Percentiles rank a stretch among this genome's conserved stretches.
phyloP scores from a whole-genome alignment of 1,284 basidiomycete species.

The Xanthoconium separans region DNA sequence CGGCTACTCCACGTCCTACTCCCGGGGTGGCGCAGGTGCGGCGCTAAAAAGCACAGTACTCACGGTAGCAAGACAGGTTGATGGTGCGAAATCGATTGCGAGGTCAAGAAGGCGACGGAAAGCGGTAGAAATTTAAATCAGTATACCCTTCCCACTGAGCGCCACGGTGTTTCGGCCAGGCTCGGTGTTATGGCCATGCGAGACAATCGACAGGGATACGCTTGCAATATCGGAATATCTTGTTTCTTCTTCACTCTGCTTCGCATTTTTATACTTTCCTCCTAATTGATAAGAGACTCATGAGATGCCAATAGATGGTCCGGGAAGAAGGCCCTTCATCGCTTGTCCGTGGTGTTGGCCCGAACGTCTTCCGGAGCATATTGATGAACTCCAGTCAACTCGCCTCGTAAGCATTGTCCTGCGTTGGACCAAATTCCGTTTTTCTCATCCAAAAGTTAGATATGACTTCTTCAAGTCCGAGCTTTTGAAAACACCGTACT shows the following conservation, averaged over 20 bases:
- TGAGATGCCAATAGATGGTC: slow-evolving; percentile 59
- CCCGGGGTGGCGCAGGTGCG: background rate
- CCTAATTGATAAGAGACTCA: background rate
- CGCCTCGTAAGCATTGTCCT: slow-evolving; percentile 46
- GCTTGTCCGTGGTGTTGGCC: slow-evolving; percentile 76
- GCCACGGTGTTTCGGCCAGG: background rate
- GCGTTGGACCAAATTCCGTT: background rate
- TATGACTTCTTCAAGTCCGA: slow-evolving; percentile 90
- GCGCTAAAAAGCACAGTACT: background rate
- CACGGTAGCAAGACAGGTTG: background rate
- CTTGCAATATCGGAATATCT: background rate
- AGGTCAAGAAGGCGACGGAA: background rate
- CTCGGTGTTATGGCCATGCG: background rate
- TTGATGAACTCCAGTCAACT: slow-evolving; percentile 93
- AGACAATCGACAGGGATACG: background rate
- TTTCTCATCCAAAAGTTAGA: slow-evolving; percentile 36
- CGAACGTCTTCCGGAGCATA: slow-evolving; percentile 83
- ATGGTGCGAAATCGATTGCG: background rate
- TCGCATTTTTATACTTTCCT: background rate
- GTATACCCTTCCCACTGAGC: background rate
- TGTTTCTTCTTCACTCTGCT: background rate
- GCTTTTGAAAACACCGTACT: slow-evolving; percentile 66
- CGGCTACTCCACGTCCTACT: no score
- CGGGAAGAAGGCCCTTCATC: slow-evolving; percentile 78
- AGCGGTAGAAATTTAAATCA: background rate